Percentiles rank a stretch among this genome's conserved stretches.
These are phyloP conservation scores for Trametes gibbosa DNA, from an alignment of 768 basidiomycete species.

Conservation along the genomic window DNA sequence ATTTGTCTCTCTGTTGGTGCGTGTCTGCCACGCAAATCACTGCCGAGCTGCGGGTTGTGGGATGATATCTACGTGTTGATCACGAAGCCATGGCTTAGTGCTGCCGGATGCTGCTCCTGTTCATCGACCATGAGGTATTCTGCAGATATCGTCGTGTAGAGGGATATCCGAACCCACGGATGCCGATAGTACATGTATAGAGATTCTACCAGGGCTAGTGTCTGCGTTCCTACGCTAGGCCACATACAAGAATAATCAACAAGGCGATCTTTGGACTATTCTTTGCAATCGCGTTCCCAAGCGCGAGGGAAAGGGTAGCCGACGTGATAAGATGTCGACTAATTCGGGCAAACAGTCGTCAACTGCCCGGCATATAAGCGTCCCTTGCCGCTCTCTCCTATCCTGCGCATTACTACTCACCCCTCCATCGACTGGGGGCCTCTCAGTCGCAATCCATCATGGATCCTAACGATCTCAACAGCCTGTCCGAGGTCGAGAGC, in stretches of 20 bases:
- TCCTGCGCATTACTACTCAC: background rate
- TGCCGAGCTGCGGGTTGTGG: background rate
- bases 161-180: background rate
- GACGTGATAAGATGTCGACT: slow-evolving; percentile 15
- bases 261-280: no score
- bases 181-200: background rate
- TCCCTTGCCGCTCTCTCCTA: slow-evolving; percentile 14
- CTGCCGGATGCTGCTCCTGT: no score
- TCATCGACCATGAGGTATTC: background rate
- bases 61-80: background rate
- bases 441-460: slow-evolving; percentile 20
- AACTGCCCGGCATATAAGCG: slow-evolving; percentile 25
- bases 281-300: background rate
- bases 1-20: background rate
- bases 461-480: slow-evolving; percentile 35
- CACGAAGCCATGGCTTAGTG: background rate
- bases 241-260: background rate
- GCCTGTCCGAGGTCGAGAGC: slow-evolving; percentile 60
- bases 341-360: slow-evolving; percentile 17
- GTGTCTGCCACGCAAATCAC: slow-evolving; percentile 7
- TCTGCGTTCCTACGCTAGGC: no score
- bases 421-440: background rate
- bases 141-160: background rate
- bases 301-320: background rate
- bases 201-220: no score